A percentile compares a stretch with the other conserved stretches of the same genome.
Evolutionary conservation across 2,329 filamentous ascomycete genomes (phyloP).

Genomic region (Cryphonectria naterciae): DNA sequence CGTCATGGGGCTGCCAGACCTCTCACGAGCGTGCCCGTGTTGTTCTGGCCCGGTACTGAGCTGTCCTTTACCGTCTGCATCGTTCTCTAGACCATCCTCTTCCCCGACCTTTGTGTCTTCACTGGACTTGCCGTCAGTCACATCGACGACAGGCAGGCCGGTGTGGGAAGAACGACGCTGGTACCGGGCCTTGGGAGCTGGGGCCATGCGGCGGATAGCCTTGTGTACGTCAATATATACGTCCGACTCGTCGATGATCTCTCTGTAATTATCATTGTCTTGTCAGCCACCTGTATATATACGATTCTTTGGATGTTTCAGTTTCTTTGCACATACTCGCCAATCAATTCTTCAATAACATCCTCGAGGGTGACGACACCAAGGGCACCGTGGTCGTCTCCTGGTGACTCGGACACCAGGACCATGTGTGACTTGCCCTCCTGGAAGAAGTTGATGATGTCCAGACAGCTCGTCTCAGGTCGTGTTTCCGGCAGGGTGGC

Average conservation of each 20-base stretch:
- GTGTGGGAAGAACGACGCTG: slow-evolving; percentile 42
- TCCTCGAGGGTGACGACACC: slow-evolving; percentile 97
- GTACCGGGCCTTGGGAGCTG: slow-evolving; percentile 76
- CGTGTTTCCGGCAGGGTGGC: slow-evolving; percentile 94
- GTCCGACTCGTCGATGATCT: slow-evolving; percentile 98
- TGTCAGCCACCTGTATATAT: slow-evolving; percentile 23
- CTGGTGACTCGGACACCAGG: slow-evolving; percentile 85
- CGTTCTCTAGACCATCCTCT: slow-evolving; percentile 32
- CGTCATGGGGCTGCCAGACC: slow-evolving; percentile 51
- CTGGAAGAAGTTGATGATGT: slow-evolving; percentile 99
- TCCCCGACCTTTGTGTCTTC: slow-evolving; percentile 36
- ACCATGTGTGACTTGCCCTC: slow-evolving; percentile 99
- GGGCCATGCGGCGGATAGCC: slow-evolving; percentile 86
- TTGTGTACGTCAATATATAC: slow-evolving; percentile 99
- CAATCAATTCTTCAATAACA: slow-evolving; percentile 97
- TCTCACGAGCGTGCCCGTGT: slow-evolving; percentile 43
- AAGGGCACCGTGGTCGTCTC: slow-evolving; percentile 86
- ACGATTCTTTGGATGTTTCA: not conserved
- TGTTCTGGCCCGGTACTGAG: slow-evolving; percentile 43
- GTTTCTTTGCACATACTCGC: slow-evolving; percentile 72
- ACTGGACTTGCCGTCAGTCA: slow-evolving; percentile 30
- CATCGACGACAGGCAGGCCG: slow-evolving; percentile 29
- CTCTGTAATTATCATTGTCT: slow-evolving; percentile 54
- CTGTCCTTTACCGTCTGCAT: slow-evolving; percentile 38
- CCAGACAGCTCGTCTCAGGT: slow-evolving; percentile 92